These are phyloP conservation scores for Nyssa sinensis DNA, from an alignment of 148 eudicot species.

Conservation along the genomic window DNA sequence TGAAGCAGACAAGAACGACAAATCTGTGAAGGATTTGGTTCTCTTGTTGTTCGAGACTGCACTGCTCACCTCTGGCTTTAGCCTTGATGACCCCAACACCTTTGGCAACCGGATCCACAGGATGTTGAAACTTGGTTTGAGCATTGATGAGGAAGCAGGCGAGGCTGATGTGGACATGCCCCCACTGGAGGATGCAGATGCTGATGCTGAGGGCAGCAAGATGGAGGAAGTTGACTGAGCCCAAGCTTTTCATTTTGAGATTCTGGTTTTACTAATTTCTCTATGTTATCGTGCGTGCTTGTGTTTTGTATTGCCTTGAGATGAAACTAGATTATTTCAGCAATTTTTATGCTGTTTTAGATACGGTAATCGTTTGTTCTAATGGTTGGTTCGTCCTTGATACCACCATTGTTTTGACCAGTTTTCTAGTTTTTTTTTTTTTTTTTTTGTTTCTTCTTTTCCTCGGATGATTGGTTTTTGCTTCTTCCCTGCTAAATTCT, in stretches of 20 bases:
- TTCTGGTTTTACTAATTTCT: not conserved
- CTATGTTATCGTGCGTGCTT: not conserved
- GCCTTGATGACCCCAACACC: constrained; percentile 82
- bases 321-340: not conserved
- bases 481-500: too few species aligned
- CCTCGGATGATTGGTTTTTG: too few species aligned
- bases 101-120: constrained; percentile 89
- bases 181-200: constrained; percentile 49
- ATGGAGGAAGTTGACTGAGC: constrained; percentile 74
- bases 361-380: not conserved
- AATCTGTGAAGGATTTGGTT: constrained; percentile 81
- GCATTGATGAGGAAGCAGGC: constrained; percentile 67
- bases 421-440: too few species aligned
- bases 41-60: constrained; percentile 72
- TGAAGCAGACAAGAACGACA: constrained; percentile 87
- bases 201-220: constrained; percentile 62
- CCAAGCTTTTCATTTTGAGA: not conserved
- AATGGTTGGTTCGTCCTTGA: not conserved
- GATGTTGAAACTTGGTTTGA: constrained; percentile 84
- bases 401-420: not conserved
- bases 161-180: constrained; percentile 69
- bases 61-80: constrained; percentile 73
- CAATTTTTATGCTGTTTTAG: not conserved
- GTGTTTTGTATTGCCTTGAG: not conserved
- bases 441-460: too few species aligned